Percentiles rank a stretch among this genome's conserved stretches.
These are phyloP conservation scores for Metschnikowia lunata DNA, from an alignment of 805 yeast genomes.

Conservation along the genomic window DNA sequence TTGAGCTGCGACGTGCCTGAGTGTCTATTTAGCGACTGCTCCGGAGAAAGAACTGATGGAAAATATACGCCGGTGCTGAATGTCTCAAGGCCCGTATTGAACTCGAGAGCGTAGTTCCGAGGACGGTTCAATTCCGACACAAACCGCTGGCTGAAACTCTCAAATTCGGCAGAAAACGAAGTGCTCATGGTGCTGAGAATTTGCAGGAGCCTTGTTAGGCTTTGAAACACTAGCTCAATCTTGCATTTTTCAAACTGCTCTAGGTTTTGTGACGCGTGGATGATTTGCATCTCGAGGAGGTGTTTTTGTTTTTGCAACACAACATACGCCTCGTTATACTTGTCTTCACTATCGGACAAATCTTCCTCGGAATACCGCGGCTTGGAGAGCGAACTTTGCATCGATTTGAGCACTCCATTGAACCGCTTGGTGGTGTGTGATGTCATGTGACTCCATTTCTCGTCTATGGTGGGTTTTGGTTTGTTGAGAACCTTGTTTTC, in stretches of 20 bases:
- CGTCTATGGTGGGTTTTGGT: slow-evolving; percentile 8
- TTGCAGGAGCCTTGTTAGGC: slow-evolving; percentile 32
- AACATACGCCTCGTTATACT: slow-evolving; percentile 33
- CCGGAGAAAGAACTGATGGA: slow-evolving; percentile 33
- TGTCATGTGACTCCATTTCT: slow-evolving; percentile 20
- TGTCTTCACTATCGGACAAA: slow-evolving; percentile 22
- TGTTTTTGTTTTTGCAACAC: slow-evolving; percentile 29
- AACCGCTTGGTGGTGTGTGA: slow-evolving; percentile 25
- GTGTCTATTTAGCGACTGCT: slow-evolving; percentile 19
- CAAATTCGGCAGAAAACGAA: background rate
- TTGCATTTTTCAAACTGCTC: slow-evolving; percentile 34
- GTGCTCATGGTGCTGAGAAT: slow-evolving; percentile 18
- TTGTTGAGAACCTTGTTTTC: background rate
- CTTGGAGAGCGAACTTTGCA: slow-evolving; percentile 29
- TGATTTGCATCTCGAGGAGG: slow-evolving; percentile 27
- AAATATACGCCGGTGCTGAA: slow-evolving; percentile 38
- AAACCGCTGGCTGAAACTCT: slow-evolving; percentile 1
- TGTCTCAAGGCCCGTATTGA: slow-evolving; percentile 19
- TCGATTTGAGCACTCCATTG: slow-evolving; percentile 30
- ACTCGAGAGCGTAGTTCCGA: slow-evolving; percentile 8
- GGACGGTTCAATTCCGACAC: slow-evolving; percentile 4
- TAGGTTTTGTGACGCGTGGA: slow-evolving; percentile 18
- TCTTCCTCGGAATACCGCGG: slow-evolving; percentile 27
- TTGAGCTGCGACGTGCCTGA: slow-evolving; percentile 24
- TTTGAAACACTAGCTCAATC: slow-evolving; percentile 30